Base-by-base conservation (phyloP, 495 filamentous ascomycete species). In the Daldinia loculata region DNA sequence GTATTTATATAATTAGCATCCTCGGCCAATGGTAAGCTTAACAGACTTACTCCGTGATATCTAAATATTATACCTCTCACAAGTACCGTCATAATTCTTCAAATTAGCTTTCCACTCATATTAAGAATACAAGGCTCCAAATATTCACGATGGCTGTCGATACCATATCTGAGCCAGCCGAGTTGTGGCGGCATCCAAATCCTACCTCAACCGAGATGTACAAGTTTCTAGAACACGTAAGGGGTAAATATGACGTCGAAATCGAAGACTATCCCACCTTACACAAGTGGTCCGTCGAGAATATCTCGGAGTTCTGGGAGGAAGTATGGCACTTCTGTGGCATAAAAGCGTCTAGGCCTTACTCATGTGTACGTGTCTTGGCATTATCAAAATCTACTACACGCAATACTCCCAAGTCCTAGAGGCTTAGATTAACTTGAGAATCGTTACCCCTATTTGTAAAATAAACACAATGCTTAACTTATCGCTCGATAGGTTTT, bases 251-350 rank as follows among this genome's bases (percentile, higher is more conserved):
- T 78, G 76, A 80, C 4, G 71, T 92, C 38, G 77, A 82, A 14
- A 83, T 96, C 61, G 72, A 81, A 17, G 86, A 84, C 72, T 95
- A 97, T 72, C 78, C 89, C 22, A 84, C 86, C 11, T 85, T 98
- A 12, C 91, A 93, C 81, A 81, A 85, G 71, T 99, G 95, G 95
- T 96, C 92, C 61, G 86, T 94, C 57, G 84, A 89, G 17, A 86
- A 96, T 72, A 84, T 92, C 24, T 84, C 88, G 11, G 78, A 85
- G 6, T 95, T 97, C 74, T 99, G 95, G 95, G 89, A 84, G 19
- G 89, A 95, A 69, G 86, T 94, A 7, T 98, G 93, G 93, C 80
- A 91, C 48, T 95, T 90, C 76, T 91, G 89, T 5, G 88, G 89
- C 38, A 86, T 98, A 70, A 87, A 84, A 60, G 86, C 91, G 15